Base-by-base conservation (phyloP, 495 filamentous ascomycete genomes). In the Stereocaulon alpinum region DNA sequence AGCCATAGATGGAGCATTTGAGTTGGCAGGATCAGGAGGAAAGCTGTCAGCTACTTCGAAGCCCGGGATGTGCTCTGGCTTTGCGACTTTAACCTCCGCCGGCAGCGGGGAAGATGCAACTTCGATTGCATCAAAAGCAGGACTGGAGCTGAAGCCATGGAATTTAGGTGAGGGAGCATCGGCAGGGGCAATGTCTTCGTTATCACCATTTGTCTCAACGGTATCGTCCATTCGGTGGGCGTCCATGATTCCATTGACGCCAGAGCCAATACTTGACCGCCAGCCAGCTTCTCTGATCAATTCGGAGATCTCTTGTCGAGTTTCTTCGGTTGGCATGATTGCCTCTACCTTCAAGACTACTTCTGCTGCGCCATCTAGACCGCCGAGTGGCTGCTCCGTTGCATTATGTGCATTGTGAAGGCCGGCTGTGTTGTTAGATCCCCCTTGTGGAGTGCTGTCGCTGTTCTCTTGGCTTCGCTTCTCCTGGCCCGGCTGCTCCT, bases 271-370 rank as follows among this genome's bases (percentile, higher is more conserved):
- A 42, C 65, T 68, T 42, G 71, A 71, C 20, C 68, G 69, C 68
- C 73, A 76, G 12, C 72, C 72, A 29, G 71, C 71, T 41, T 74
- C 73, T 29, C 64, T 67, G 17, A 74, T 73, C 40, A 76, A 59
- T 40, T 70, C 52, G 10, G 64, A 64, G 10, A 74, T 73, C n/a
- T 68, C 67, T 43, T 68, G 40, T 49, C 68, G 66, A 37, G 64
- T 55, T 45, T 68, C 61, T 32, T 68, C 60, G 22, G 64, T 68
- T 22, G 54, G 48, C 24, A 37, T 30, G 34, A n/a, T 48, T 24
- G 24, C 30, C 41, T 40, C 40, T 2, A 20, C 41, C n/a, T 59
- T 29, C 9, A 34, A 14, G 3, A 40, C 6, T 9, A 45, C 49
- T 30, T 24, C 40, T 15, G 15, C 34, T 50, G 17, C 34, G 22